Evolutionary conservation across 1,284 basidiomycete species (phyloP), one percentile per base, ranked within the genome.

Genomic region (Naganishia cerealis): DNA sequence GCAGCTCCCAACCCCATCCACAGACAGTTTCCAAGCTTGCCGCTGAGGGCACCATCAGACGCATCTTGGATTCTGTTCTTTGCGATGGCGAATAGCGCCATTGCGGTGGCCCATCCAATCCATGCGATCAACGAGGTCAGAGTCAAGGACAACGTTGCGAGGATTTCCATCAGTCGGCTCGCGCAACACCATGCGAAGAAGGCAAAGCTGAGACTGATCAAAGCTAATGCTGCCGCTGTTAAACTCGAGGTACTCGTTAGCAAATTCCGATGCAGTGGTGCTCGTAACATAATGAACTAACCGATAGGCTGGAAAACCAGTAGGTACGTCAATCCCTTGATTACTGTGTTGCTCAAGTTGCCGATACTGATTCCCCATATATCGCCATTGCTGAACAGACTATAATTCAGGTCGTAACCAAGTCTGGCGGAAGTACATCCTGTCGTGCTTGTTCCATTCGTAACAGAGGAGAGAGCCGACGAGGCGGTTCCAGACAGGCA

Each of bases 1-100:
- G 74, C 72, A n/a, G 71, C 78, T 12, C 67, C 77, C 15, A 80
- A 58, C 16, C 72, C 72, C 12, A 81, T 53, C 78, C 78, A 81
- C 8, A 79, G 56, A 18, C 72, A 75, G 42, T 73, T 75, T 1
- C 78, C 77, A 12, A 79, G 68, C 52, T 74, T 72, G 0, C 67
- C 76, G 2, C 70, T 52, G 38, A 76, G 69, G 6, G 57, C 55
- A 38, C 69, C 73, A 40, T 77, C 55, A 3, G 74, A 74, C 15
- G 69, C 69, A 56, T 72, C 54, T 15, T 72, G 68, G 63, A 78
- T 71, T 15, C 73, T 53, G 56, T 68, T 39, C 24, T 76, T 71
- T n/a, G 75, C 73, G 26, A 77, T 72, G 15, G 75, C 66, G 16
- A 73, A 73, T 12, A 78, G 62, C 26, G 73, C 76, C 18, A 78